Conservation (phyloP, 2,329 filamentous ascomycete genomes). For the Pezicula radicicola region DNA sequence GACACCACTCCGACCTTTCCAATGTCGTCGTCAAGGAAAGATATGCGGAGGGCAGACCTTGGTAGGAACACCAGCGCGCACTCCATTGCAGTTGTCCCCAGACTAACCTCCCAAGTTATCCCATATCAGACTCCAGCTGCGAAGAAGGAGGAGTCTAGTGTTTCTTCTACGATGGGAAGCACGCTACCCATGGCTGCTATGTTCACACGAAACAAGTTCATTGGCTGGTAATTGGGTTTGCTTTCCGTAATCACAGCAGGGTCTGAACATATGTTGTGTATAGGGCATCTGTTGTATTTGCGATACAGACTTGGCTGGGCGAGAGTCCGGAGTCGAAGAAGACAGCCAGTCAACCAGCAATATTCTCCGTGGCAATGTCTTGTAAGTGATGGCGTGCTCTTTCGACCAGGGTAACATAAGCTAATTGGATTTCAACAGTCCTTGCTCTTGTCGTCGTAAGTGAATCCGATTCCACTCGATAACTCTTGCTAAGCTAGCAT, state of each 20-base stretch:
- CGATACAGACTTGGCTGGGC: slow-evolving; percentile 73
- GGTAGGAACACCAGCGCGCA: slow-evolving; percentile 48
- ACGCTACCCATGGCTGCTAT: slow-evolving; percentile 95
- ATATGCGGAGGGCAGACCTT: slow-evolving; percentile 72
- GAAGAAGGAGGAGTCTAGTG: slow-evolving; percentile 62
- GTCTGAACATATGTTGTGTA: slow-evolving; percentile 4
- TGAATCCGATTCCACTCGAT: slow-evolving; percentile 8
- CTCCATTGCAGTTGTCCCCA: slow-evolving; percentile 66
- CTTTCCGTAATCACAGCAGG: background rate
- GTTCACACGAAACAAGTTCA: slow-evolving; percentile 85
- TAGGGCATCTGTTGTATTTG: slow-evolving; percentile 72
- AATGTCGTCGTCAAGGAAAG: slow-evolving; percentile 71
- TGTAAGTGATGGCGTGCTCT: slow-evolving; percentile 46
- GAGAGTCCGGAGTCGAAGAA: slow-evolving; percentile 68
- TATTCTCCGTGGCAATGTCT: slow-evolving; percentile 77
- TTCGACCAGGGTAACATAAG: slow-evolving; percentile 5
- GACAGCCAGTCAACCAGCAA: slow-evolving; percentile 64
- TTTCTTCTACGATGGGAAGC: slow-evolving; percentile 68
- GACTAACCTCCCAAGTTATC: too few relatives aligned
- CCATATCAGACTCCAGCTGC: slow-evolving; percentile 70
- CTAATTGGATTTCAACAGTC: slow-evolving; percentile 13
- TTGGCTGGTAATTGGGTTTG: slow-evolving; percentile 53
- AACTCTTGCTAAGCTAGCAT: slow-evolving; percentile 6
- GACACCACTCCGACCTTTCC: background rate
- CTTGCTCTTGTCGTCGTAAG: slow-evolving; percentile 38